Percentiles rank a stretch among this genome's conserved stretches.
Conservation (phyloP, 2,329 filamentous ascomycete genomes). For the Trichoderma gracile region DNA sequence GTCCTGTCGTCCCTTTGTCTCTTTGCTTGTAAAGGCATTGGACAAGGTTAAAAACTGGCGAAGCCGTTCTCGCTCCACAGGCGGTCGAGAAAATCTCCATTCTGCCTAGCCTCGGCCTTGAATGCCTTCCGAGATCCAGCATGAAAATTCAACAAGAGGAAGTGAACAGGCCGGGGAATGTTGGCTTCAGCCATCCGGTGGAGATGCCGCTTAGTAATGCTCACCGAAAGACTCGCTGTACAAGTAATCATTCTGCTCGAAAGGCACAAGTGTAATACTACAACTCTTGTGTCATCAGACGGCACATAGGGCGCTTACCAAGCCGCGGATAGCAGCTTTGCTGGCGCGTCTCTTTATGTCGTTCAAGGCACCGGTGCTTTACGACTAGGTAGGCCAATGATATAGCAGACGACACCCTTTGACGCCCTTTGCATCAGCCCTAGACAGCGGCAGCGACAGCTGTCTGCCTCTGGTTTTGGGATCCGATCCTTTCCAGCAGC, state of each 20-base stretch:
- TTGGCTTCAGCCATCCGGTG: not conserved
- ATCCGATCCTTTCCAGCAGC: conserved; percentile 9
- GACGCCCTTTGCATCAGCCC: conserved; percentile 12
- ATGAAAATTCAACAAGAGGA: not conserved
- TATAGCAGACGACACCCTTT: not conserved
- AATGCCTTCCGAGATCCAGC: conserved; percentile 13
- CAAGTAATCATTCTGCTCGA: not conserved
- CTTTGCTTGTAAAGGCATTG: not conserved
- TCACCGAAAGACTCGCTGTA: not conserved
- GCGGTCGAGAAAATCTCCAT: conserved; percentile 13
- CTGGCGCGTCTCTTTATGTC: not conserved
- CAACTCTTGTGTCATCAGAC: too few relatives aligned
- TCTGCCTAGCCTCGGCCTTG: conserved; percentile 21
- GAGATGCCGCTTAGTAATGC: conserved; percentile 16
- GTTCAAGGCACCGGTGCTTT: not conserved
- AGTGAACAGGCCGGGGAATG: not conserved
- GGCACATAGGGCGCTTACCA: conserved; percentile 3
- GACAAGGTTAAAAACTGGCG: not conserved
- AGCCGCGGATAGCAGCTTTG: not conserved
- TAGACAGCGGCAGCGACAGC: conserved; percentile 10
- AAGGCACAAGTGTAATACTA: not conserved
- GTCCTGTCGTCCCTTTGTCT: not conserved
- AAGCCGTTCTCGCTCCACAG: conserved; percentile 15
- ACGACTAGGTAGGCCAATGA: conserved; percentile 11
- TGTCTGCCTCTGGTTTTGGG: not conserved